Percentiles rank a stretch among this genome's conserved stretches.
These are phyloP conservation scores for Epichloe aotearoae DNA, from an alignment of 2,329 filamentous ascomycete species.

Conservation along the genomic window DNA sequence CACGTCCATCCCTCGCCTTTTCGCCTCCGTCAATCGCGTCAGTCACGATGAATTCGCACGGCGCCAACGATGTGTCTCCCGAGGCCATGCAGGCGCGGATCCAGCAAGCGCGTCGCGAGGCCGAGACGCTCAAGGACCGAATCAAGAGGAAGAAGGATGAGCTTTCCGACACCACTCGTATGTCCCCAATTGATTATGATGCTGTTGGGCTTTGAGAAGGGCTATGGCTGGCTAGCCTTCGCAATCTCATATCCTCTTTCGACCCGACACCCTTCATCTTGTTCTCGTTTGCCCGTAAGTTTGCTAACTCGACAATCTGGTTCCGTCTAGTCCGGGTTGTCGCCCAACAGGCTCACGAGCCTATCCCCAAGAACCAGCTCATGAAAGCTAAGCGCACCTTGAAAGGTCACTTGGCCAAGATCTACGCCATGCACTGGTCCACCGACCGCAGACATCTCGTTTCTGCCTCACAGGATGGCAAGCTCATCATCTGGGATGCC, in stretches of 20 bases:
- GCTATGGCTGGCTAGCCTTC: not conserved
- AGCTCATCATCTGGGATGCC: slow-evolving; percentile 99
- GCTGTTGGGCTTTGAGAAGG: not conserved
- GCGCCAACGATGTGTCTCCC: slow-evolving; percentile 50
- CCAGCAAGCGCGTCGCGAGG: slow-evolving; percentile 86
- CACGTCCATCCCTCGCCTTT: slow-evolving; percentile 3
- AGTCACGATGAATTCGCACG: slow-evolving; percentile 41
- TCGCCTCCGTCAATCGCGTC: slow-evolving; percentile 7
- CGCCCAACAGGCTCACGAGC: slow-evolving; percentile 81
- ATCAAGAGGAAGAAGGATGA: slow-evolving; percentile 99
- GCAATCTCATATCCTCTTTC: not conserved
- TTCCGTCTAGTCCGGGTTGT: slow-evolving; percentile 66
- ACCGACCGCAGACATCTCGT: slow-evolving; percentile 95
- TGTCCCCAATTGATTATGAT: slow-evolving; percentile 29
- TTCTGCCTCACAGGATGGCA: slow-evolving; percentile 95
- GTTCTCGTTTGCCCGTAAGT: not conserved
- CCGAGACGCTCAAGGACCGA: slow-evolving; percentile 91
- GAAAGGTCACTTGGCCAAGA: slow-evolving; percentile 97
- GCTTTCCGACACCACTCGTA: slow-evolving; percentile 93
- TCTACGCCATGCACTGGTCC: slow-evolving; percentile 99
- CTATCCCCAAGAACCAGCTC: slow-evolving; percentile 75
- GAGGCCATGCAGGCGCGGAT: slow-evolving; percentile 87
- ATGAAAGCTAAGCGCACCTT: slow-evolving; percentile 97
- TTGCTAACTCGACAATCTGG: slow-evolving; percentile 12
- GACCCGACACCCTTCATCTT: not conserved